phyloP scores from a whole-genome alignment of 129 eudicot genomes.

The Centaurea solstitialis region DNA sequence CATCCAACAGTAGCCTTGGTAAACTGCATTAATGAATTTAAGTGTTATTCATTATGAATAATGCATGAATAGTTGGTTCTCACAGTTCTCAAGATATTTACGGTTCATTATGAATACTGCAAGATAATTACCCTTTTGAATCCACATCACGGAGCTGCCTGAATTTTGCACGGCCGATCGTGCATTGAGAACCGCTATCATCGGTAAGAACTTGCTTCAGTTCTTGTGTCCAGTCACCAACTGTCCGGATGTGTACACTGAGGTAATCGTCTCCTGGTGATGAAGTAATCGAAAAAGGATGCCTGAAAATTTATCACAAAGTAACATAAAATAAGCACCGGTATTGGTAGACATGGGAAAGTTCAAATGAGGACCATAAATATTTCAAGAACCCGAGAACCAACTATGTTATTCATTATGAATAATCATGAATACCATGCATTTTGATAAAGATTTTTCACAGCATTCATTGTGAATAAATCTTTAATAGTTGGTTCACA shows the following conservation, averaged over 20 bases:
- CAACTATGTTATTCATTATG: background rate
- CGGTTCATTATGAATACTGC: too few species aligned
- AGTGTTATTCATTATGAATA: too few species aligned
- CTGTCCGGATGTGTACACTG: constrained; percentile 86
- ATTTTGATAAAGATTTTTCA: background rate
- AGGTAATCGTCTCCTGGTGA: constrained; percentile 94
- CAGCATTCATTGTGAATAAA: background rate
- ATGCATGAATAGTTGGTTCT: too few species aligned
- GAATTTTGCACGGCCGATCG: constrained; percentile 77
- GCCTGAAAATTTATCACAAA: constrained; percentile 53
- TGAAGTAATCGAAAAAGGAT: constrained; percentile 97
- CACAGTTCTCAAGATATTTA: too few species aligned
- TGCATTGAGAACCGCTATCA: constrained; percentile 52
- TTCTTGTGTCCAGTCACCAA: constrained; percentile 98
- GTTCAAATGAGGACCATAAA: background rate
- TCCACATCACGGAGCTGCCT: constrained; percentile 48
- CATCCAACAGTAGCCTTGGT: constrained; percentile 79
- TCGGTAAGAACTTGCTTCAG: constrained; percentile 76
- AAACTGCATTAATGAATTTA: constrained; percentile 43
- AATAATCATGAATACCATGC: background rate
- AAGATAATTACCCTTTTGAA: constrained; percentile 67
- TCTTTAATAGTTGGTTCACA: background rate
- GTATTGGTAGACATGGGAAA: background rate
- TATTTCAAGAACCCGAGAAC: background rate
- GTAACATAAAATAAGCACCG: background rate